Conservation (phyloP, 805 yeast species). For the Hanseniaspora occidentalis region DNA sequence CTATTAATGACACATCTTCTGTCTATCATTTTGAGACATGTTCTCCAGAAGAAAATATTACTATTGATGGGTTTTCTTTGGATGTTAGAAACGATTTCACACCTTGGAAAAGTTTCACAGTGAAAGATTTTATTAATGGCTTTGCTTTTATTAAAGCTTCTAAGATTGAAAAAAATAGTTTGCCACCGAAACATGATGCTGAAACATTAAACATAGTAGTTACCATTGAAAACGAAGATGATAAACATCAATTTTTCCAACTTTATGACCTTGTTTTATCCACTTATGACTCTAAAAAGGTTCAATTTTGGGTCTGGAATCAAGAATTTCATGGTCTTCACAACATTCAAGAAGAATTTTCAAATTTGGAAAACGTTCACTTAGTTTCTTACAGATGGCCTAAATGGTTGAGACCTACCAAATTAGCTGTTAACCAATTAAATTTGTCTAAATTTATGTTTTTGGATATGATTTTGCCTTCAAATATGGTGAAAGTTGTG, state of each 20-base stretch:
- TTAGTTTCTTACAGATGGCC: constrained; percentile 91
- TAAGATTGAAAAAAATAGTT: constrained; percentile 9
- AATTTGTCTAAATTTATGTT: constrained; percentile 87
- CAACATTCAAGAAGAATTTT: background rate
- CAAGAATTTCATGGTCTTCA: constrained; percentile 31
- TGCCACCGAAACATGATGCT: background rate
- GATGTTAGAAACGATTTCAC: constrained; percentile 18
- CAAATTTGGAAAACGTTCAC: constrained; percentile 45
- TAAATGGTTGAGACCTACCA: constrained; percentile 67
- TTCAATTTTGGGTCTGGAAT: constrained; percentile 83
- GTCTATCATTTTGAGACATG: constrained; percentile 12
- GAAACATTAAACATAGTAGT: background rate
- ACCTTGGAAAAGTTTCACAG: constrained; percentile 10
- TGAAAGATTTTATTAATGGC: constrained; percentile 9
- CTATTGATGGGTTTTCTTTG: constrained; percentile 14
- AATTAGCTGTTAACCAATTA: constrained; percentile 63
- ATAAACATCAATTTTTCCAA: background rate
- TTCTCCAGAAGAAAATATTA: constrained; percentile 10
- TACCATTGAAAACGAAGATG: background rate
- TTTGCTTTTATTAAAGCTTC: constrained; percentile 9
- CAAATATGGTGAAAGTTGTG: constrained; percentile 56
- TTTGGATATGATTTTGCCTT: constrained; percentile 79
- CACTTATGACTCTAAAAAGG: constrained; percentile 11
- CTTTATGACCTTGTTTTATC: background rate
- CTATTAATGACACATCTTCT: constrained; percentile 5